Base-by-base conservation (phyloP, 1,139 yeast species). In the Yamadazyma buinensis region DNA sequence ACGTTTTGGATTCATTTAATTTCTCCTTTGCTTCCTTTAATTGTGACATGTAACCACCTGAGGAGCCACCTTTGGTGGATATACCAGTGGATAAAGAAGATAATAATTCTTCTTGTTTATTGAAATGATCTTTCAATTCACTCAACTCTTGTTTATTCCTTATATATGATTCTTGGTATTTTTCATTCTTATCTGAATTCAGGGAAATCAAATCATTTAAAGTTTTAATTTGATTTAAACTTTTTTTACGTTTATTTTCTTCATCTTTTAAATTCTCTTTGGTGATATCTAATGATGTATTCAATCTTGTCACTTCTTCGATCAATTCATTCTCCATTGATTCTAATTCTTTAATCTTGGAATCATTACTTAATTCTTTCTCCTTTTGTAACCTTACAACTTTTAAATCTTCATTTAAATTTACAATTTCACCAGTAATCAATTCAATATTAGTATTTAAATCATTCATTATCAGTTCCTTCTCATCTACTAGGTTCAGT, bases 71-170 rank as follows among this genome's bases (percentile, higher is more conserved):
- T 38, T 79, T 81, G 0, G 95, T 76, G 0, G 97, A 84, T 11
- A 92, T 80, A 48, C 98, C 98, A 0, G 97, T 90, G 1, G 92
- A 80, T 27, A 94, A 67, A 0, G 95, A 80, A 5, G 95, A 81
- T 12, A 87, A 61, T 15, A 90, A 67, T 43, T 90, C 97, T 50
- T 87, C 95, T 46, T 84, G 85, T 41, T 68, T 73, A 23, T 68
- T 65, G 39, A 74, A 69, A n/a, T 69, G 67, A 6, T 64, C 64
- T 41, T 77, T 80, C 37, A 78, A 49, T 3, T 55, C 51, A 4
- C 57, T 60, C 8, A 83, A 59, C 26, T 63, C 54, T 1, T 54
- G 53, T 35, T 75, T 77, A 9, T 79, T 59, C 0, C 47, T 46
- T 3, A 66, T 64, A 47, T 75, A 80, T 9, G 67, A 54, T 3